A percentile compares a stretch with the other conserved stretches of the same genome.
These are phyloP conservation scores for Potentilla sterilis DNA, from an alignment of 306 rosid species.

Conservation along the genomic window DNA sequence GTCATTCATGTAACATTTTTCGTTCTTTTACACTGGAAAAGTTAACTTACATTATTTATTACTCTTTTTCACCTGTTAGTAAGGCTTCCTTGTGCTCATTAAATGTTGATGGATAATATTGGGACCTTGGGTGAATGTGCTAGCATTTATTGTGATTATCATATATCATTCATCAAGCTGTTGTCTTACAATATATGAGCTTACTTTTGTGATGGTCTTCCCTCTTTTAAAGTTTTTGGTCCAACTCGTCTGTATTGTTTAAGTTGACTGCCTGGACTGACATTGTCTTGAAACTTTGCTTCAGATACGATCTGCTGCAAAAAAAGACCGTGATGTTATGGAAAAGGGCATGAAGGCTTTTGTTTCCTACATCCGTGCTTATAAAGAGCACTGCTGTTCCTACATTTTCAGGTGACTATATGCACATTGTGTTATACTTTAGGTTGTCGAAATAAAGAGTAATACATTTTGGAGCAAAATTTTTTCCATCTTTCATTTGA, in stretches of 20 bases:
- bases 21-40: no score
- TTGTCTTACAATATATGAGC: background rate
- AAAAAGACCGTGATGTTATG: slow-evolving; percentile 87
- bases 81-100: background rate
- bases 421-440: background rate
- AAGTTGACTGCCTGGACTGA: background rate
- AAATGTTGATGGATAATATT: background rate
- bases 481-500: slow-evolving; percentile 10
- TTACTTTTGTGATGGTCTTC: background rate
- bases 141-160: background rate
- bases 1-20: no score
- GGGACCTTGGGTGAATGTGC: background rate
- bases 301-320: slow-evolving; percentile 70
- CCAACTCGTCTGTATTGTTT: background rate
- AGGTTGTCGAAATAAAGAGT: background rate
- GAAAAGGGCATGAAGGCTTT: slow-evolving; percentile 86
- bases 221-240: background rate
- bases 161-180: background rate
- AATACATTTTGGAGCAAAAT: background rate
- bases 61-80: background rate
- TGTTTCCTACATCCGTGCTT: slow-evolving; percentile 84
- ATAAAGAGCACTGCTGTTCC: slow-evolving; percentile 81
- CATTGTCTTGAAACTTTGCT: slow-evolving; percentile 22
- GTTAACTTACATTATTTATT: slow-evolving; percentile 26
- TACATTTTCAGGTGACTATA: slow-evolving; percentile 71